These are phyloP conservation scores for Cladosporium sp. DNA, from an alignment of 2,329 filamentous ascomycete genomes.

Conservation along the genomic window DNA sequence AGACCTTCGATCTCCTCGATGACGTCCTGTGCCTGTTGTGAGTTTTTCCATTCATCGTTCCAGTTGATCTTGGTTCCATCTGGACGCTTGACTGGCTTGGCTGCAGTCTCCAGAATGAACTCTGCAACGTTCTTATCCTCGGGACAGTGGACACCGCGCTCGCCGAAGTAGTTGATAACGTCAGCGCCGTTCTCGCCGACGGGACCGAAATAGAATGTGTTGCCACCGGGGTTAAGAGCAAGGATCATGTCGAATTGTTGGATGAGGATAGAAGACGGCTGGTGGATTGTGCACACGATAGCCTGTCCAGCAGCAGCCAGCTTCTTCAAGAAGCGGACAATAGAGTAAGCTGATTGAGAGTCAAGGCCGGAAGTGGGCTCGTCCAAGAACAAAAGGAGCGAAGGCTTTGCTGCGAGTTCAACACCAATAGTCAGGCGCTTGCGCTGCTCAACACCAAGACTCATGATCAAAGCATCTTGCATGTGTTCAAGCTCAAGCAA, in stretches of 20 bases:
- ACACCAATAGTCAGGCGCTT: constrained; percentile 75
- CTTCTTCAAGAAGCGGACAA: constrained; percentile 69
- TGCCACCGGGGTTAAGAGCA: constrained; percentile 67
- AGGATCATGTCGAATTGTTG: constrained; percentile 75
- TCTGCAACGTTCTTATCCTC: constrained; percentile 67
- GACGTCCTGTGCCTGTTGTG: constrained; percentile 60
- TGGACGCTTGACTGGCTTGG: constrained; percentile 55
- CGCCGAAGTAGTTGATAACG: constrained; percentile 68
- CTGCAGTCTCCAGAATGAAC: constrained; percentile 67
- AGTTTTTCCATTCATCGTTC: constrained; percentile 74
- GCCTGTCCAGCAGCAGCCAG: constrained; percentile 67
- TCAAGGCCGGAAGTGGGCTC: constrained; percentile 73
- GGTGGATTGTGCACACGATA: constrained; percentile 74
- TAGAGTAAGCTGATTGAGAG: constrained; percentile 68
- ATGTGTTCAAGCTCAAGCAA: constrained; percentile 66
- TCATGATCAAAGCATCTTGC: constrained; percentile 66
- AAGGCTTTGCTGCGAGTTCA: constrained; percentile 70
- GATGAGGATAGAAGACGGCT: constrained; percentile 69
- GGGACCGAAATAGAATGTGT: constrained; percentile 73
- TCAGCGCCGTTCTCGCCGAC: constrained; percentile 67
- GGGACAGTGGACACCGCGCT: constrained; percentile 67
- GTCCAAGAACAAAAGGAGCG: constrained; percentile 68
- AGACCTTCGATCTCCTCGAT: constrained; percentile 67
- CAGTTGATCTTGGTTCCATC: constrained; percentile 66
- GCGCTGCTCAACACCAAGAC: constrained; percentile 68